These are phyloP conservation scores for Zangia roseola DNA, from an alignment of 768 basidiomycete species.

Conservation along the genomic window DNA sequence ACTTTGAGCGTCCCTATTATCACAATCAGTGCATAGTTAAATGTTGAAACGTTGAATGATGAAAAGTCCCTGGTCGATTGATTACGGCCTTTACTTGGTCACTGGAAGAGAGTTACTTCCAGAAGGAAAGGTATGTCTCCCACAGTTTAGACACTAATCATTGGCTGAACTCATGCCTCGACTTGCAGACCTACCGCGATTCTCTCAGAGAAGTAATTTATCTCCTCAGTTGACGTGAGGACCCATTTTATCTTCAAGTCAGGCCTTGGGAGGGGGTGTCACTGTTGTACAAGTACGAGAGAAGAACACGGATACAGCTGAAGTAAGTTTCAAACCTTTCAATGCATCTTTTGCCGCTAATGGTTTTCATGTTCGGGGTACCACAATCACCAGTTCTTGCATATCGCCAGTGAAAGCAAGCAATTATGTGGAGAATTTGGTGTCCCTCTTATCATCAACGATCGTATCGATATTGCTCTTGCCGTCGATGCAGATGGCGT, in stretches of 20 bases:
- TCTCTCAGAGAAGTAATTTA: slow-evolving; percentile 67
- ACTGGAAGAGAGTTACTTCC: slow-evolving; percentile 80
- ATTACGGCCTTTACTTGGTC: slow-evolving; percentile 83
- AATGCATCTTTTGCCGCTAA: neutral
- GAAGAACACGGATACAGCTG: slow-evolving; percentile 76
- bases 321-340: slow-evolving; percentile 46
- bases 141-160: neutral
- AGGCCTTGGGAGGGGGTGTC: slow-evolving; percentile 86
- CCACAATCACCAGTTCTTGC: slow-evolving; percentile 57
- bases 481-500: slow-evolving; percentile 76
- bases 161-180: slow-evolving; percentile 1
- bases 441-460: slow-evolving; percentile 85
- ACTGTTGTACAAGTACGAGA: slow-evolving; percentile 90
- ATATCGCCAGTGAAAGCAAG: slow-evolving; percentile 69
- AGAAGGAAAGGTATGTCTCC: slow-evolving; percentile 57
- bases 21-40: no score
- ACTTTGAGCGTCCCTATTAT: no score
- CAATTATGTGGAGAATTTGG: slow-evolving; percentile 70
- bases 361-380: neutral
- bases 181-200: slow-evolving; percentile 59
- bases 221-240: neutral
- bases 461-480: slow-evolving; percentile 83
- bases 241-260: neutral
- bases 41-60: no score
- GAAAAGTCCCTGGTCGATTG: slow-evolving; percentile 28